These are phyloP conservation scores for Pterocarpus santalinus DNA, from an alignment of 306 rosid genomes.

Conservation along the genomic window DNA sequence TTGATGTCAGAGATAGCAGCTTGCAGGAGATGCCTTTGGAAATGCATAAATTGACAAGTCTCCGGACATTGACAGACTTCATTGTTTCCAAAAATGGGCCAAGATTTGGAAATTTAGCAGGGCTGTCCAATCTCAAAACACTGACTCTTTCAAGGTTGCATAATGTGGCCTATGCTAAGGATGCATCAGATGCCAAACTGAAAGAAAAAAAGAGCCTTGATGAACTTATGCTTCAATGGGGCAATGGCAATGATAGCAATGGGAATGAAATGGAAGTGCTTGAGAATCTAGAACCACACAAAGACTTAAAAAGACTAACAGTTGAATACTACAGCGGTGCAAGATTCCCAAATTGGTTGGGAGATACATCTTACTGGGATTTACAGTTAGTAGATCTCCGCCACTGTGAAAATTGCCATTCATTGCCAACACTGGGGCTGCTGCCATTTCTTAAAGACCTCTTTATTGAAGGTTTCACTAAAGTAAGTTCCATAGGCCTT, in stretches of 20 bases:
- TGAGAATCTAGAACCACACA: constrained; percentile 40
- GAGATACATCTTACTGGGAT: constrained; percentile 14
- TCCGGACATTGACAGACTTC: constrained; percentile 30
- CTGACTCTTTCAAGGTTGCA: constrained; percentile 38
- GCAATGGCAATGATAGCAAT: not conserved
- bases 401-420: constrained; percentile 31
- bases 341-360: constrained; percentile 41
- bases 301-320: constrained; percentile 34
- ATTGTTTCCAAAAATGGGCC: constrained; percentile 27
- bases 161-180: constrained; percentile 23
- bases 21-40: constrained; percentile 46
- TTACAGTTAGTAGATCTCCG: constrained; percentile 24
- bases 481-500: constrained; percentile 17
- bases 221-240: constrained; percentile 42
- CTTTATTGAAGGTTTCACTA: constrained; percentile 8
- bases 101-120: constrained; percentile 33
- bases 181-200: constrained; percentile 15
- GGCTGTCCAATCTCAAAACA: constrained; percentile 33
- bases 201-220: constrained; percentile 30
- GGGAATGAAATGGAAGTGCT: constrained; percentile 30
- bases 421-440: constrained; percentile 43
- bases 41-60: constrained; percentile 38
- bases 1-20: constrained; percentile 29
- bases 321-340: constrained; percentile 27
- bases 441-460: constrained; percentile 49